Evolutionary conservation across 2,329 filamentous ascomycete genomes (phyloP).

Genomic region (Trichoderma koningii): DNA sequence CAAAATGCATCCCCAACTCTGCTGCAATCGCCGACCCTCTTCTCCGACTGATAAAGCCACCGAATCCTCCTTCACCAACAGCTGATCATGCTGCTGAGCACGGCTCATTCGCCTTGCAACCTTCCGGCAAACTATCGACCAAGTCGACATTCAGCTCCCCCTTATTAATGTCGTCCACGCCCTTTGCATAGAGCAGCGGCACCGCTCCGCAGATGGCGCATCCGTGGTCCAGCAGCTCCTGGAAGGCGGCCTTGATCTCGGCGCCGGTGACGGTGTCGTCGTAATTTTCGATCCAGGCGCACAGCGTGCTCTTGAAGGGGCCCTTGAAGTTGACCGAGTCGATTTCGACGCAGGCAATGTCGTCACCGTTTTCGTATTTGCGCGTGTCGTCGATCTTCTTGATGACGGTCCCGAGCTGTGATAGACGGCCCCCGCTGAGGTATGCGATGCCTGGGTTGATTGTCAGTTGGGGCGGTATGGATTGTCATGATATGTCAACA

Average conservation of each 20-base stretch:
- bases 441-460: background rate
- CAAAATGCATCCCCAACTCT: too few relatives aligned
- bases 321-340: background rate
- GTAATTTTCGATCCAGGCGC: conserved; percentile 16
- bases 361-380: conserved; percentile 11
- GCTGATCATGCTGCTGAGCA: background rate
- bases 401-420: background rate
- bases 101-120: conserved; percentile 8
- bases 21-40: too few relatives aligned
- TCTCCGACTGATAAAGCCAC: too few relatives aligned
- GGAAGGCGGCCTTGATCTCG: background rate
- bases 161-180: conserved; percentile 16
- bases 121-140: conserved; percentile 16
- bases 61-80: background rate
- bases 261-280: conserved; percentile 4
- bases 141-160: conserved; percentile 22
- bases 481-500: too few relatives aligned
- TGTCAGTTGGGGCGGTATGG: too few relatives aligned
- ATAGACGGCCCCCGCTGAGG: conserved; percentile 8
- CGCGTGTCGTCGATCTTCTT: conserved; percentile 13
- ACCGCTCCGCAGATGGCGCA: conserved; percentile 21
- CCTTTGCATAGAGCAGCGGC: conserved; percentile 16
- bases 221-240: background rate
- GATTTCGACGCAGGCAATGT: background rate
- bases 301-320: conserved; percentile 5